Conservation (phyloP, 2,329 filamentous ascomycete genomes). For the Botrytis porri region DNA sequence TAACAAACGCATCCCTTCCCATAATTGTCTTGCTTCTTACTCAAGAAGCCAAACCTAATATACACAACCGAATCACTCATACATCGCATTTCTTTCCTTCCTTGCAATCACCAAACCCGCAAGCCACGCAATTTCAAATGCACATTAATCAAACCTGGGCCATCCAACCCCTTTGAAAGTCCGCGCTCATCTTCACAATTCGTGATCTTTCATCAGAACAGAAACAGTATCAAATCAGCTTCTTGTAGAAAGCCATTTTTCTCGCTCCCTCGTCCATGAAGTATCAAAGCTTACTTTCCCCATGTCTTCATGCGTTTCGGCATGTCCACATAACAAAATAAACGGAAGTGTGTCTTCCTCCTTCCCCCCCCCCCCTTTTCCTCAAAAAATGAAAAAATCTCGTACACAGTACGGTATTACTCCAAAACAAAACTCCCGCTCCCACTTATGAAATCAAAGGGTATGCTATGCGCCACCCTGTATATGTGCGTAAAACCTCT, state of each 20-base stretch:
- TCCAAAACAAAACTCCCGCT: conserved; percentile 5
- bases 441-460: conserved; percentile 2
- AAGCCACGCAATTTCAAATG: not conserved
- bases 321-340: not conserved
- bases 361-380: not conserved
- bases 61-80: conserved; percentile 1
- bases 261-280: not conserved
- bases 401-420: conserved; percentile 3
- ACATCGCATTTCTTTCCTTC: not conserved
- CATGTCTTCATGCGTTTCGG: not conserved
- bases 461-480: conserved; percentile 11
- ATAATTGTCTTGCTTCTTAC: not conserved
- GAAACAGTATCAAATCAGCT: not conserved
- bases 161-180: not conserved
- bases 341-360: not conserved
- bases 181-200: not conserved
- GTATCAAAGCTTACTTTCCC: not conserved
- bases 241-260: not conserved
- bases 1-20: not conserved
- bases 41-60: not conserved
- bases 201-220: not conserved
- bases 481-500: conserved; percentile 13
- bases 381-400: conserved; percentile 30
- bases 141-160: not conserved
- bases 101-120: not conserved